Conservation (phyloP, 2,329 filamentous ascomycete genomes). For the Myriosclerotinia duriaeana region DNA sequence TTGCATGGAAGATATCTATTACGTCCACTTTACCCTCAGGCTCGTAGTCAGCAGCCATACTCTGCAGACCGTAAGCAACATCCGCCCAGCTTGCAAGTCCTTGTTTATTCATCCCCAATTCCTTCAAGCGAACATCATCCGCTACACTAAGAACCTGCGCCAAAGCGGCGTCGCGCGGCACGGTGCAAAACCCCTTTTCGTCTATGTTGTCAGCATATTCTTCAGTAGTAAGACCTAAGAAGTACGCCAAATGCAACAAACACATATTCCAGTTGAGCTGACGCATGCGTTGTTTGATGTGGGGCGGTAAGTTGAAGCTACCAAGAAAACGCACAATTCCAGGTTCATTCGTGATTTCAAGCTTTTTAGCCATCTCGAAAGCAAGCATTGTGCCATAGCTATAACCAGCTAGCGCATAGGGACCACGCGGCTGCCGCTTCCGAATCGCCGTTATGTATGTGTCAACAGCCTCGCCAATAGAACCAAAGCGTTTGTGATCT, state of each 20-base stretch:
- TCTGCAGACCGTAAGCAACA: slow-evolving; percentile 43
- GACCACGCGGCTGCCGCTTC: slow-evolving; percentile 48
- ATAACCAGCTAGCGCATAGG: slow-evolving; percentile 54
- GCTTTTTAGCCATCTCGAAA: slow-evolving; percentile 51
- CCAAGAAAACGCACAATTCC: slow-evolving; percentile 46
- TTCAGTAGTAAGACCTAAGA: slow-evolving; percentile 43
- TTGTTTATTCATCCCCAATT: slow-evolving; percentile 39
- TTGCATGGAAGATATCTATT: slow-evolving; percentile 48
- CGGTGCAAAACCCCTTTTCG: neutral
- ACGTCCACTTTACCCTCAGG: slow-evolving; percentile 42
- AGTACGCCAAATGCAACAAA: slow-evolving; percentile 43
- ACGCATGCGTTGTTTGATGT: slow-evolving; percentile 43
- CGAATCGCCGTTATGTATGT: slow-evolving; percentile 47
- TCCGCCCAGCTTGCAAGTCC: slow-evolving; percentile 42
- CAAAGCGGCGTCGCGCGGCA: neutral
- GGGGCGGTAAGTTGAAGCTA: slow-evolving; percentile 50
- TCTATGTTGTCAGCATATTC: neutral
- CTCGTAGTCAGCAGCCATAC: slow-evolving; percentile 46
- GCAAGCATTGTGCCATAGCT: slow-evolving; percentile 51
- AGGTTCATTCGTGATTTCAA: slow-evolving; percentile 42
- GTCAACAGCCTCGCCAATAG: slow-evolving; percentile 44
- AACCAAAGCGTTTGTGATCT: slow-evolving; percentile 43
- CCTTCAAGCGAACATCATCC: slow-evolving; percentile 27
- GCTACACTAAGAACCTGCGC: neutral
- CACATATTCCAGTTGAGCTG: slow-evolving; percentile 42